Percentiles rank a stretch among this genome's conserved stretches.
phyloP scores from a whole-genome alignment of 164 flowering plant species.

The Annona cherimola region DNA sequence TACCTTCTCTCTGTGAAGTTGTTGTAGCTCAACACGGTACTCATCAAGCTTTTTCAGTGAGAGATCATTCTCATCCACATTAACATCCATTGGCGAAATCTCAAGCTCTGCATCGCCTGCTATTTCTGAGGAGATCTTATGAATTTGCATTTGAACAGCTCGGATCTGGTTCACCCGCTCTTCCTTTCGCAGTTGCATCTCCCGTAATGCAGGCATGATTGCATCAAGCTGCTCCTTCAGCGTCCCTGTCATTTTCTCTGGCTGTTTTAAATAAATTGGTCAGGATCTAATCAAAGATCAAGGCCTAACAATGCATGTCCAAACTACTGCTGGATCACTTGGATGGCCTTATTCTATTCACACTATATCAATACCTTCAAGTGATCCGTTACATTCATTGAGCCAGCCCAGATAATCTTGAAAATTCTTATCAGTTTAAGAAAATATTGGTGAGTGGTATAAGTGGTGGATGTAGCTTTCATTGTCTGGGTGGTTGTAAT shows the following conservation, averaged over 20 bases:
- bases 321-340: neutral
- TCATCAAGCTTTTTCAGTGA: constrained; percentile 82
- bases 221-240: constrained; percentile 80
- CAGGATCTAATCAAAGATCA: neutral
- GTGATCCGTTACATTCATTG: neutral
- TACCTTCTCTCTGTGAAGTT: constrained; percentile 85
- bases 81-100: constrained; percentile 31
- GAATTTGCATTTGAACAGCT: constrained; percentile 64
- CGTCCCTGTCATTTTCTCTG: constrained; percentile 72
- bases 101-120: constrained; percentile 49
- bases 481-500: neutral
- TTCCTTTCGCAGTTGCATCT: constrained; percentile 71
- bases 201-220: constrained; percentile 71
- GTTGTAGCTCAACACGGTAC: constrained; percentile 63
- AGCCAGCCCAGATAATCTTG: neutral
- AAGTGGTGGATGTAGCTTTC: neutral
- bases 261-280: constrained; percentile 36
- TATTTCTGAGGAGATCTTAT: constrained; percentile 73
- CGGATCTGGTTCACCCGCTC: constrained; percentile 72
- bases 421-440: neutral
- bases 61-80: constrained; percentile 67
- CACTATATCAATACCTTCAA: neutral
- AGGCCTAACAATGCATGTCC: neutral
- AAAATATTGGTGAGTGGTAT: neutral
- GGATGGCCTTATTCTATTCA: no score